Evolutionary conservation across 768 basidiomycete species (phyloP).

Genomic region (Crucibulum laeve): DNA sequence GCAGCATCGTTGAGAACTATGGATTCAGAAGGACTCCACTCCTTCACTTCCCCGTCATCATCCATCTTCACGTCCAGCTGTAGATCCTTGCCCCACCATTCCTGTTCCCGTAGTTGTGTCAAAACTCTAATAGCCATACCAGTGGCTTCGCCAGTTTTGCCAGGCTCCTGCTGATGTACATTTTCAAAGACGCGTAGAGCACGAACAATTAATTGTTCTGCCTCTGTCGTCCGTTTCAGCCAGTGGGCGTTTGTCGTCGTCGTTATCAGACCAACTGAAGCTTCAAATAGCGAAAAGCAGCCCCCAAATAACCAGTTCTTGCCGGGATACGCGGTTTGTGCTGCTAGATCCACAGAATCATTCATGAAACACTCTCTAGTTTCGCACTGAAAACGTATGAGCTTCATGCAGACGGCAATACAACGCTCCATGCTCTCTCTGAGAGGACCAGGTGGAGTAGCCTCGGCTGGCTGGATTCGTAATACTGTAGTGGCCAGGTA

Average conservation of each 20-base stretch:
- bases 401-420: constrained; percentile 33
- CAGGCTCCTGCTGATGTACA: constrained; percentile 26
- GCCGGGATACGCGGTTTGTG: constrained; percentile 21
- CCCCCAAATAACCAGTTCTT: constrained; percentile 38
- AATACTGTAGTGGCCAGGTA: constrained; percentile 37
- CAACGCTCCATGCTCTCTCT: constrained; percentile 31
- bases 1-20: too few relatives aligned
- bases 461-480: constrained; percentile 19
- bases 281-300: constrained; percentile 42
- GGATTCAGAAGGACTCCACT: too few relatives aligned
- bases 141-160: constrained; percentile 33
- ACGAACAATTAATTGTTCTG: constrained; percentile 31
- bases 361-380: too few relatives aligned
- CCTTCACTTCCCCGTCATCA: too few relatives aligned
- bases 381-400: constrained; percentile 40
- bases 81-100: background rate
- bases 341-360: constrained; percentile 23
- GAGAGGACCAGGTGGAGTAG: constrained; percentile 18
- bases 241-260: constrained; percentile 34
- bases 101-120: background rate
- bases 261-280: constrained; percentile 39
- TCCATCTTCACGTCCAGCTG: too few relatives aligned
- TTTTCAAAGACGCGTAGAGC: constrained; percentile 31
- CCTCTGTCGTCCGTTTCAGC: constrained; percentile 30
- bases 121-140: constrained; percentile 28